These are phyloP conservation scores for Pisolithus marmoratus DNA, from an alignment of 768 basidiomycete genomes.

Conservation along the genomic window DNA sequence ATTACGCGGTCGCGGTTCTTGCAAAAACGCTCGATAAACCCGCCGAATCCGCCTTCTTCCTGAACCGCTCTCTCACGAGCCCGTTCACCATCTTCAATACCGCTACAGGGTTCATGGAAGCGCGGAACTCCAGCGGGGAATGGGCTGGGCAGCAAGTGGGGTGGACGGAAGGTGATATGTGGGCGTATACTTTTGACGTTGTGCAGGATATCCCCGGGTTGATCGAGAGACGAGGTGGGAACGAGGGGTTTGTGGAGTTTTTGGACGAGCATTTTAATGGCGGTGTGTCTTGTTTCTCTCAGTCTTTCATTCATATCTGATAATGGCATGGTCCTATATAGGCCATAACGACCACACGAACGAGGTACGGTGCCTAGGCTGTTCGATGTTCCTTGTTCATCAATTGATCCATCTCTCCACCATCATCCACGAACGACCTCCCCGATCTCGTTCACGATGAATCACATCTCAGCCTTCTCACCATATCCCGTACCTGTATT, in stretches of 20 bases:
- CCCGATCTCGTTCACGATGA: conserved; percentile 3
- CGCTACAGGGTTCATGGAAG: conserved; percentile 76
- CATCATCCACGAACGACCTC: too few relatives aligned
- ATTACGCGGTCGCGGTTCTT: conserved; percentile 65
- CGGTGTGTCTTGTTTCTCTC: conserved; percentile 26
- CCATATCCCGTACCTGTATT: conserved; percentile 80
- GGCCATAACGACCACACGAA: conserved; percentile 82
- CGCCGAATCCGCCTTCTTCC: conserved; percentile 44
- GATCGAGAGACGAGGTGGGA: conserved; percentile 61
- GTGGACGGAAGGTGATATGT: conserved; percentile 80
- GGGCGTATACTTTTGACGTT: conserved; percentile 77
- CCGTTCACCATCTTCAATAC: conserved; percentile 65
- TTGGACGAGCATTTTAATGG: conserved; percentile 53
- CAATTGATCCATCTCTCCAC: not conserved
- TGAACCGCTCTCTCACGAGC: conserved; percentile 46
- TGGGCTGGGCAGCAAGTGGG: conserved; percentile 71
- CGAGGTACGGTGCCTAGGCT: conserved; percentile 40
- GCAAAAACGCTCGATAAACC: conserved; percentile 50
- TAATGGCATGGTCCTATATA: conserved; percentile 10
- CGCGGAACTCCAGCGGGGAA: conserved; percentile 56
- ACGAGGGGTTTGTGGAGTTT: conserved; percentile 56
- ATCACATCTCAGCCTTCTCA: conserved; percentile 62
- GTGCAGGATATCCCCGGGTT: conserved; percentile 64
- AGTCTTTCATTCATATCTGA: not conserved
- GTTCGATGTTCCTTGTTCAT: not conserved